phyloP scores from a whole-genome alignment of 2,329 filamentous ascomycete genomes.

The Pseudonectria buxi region DNA sequence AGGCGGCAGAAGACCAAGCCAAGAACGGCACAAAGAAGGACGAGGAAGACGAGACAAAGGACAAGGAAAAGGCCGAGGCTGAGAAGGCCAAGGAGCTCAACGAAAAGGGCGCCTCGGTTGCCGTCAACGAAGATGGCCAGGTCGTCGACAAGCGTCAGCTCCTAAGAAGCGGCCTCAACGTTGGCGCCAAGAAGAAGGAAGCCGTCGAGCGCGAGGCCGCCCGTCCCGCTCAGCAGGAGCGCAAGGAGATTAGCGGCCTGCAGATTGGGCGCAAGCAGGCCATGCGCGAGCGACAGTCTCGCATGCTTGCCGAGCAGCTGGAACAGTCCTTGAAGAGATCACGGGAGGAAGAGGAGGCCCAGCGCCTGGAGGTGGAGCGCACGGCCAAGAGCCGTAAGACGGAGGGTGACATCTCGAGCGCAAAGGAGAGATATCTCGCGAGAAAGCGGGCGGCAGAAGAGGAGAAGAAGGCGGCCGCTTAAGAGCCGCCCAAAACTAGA shows the following conservation, averaged over 20 bases:
- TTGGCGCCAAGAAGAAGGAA: conserved; percentile 57
- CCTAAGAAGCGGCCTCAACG: conserved; percentile 67
- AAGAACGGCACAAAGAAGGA: conserved; percentile 33
- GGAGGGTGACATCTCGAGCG: conserved; percentile 65
- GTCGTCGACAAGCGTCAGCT: conserved; percentile 80
- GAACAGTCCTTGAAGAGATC: conserved; percentile 66
- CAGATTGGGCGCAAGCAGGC: conserved; percentile 51
- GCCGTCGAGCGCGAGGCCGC: conserved; percentile 18
- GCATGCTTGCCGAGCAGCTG: conserved; percentile 73
- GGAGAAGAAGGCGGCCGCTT: conserved; percentile 46
- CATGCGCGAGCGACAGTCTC: conserved; percentile 67
- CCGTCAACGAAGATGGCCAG: conserved; percentile 75
- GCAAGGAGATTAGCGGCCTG: conserved; percentile 34
- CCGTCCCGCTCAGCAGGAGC: conserved; percentile 22
- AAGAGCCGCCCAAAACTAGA: conserved; percentile 22
- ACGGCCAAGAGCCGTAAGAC: conserved; percentile 73
- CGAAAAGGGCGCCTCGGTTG: conserved; percentile 52
- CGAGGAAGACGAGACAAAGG: conserved; percentile 37
- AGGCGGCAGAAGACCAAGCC: conserved; percentile 53
- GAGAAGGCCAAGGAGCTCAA: conserved; percentile 64
- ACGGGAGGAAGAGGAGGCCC: conserved; percentile 60
- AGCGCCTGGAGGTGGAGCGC: conserved; percentile 55
- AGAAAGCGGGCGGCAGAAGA: conserved; percentile 69
- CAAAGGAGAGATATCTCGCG: conserved; percentile 72
- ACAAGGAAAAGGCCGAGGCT: conserved; percentile 51